Percentiles rank a stretch among this genome's conserved stretches.
phyloP scores from a whole-genome alignment of 2,329 filamentous ascomycete species.

The Exserohilum turcica region DNA sequence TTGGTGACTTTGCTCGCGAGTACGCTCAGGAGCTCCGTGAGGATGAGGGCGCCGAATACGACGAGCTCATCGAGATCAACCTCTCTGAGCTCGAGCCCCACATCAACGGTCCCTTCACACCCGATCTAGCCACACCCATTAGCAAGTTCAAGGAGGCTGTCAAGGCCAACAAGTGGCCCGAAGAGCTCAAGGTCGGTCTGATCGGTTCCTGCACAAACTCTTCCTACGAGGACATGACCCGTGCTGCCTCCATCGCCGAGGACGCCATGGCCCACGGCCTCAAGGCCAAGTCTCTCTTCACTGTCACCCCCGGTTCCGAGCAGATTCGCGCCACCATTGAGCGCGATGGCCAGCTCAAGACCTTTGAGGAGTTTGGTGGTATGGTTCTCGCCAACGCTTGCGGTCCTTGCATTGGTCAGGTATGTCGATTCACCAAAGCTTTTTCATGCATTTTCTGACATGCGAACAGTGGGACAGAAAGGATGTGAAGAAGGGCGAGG shows the following conservation, averaged over 20 bases:
- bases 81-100: conserved; percentile 93
- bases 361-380: conserved; percentile 94
- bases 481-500: conserved; percentile 91
- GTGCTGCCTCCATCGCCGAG: conserved; percentile 86
- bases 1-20: conserved; percentile 84
- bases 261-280: conserved; percentile 91
- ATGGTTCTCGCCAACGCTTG: conserved; percentile 95
- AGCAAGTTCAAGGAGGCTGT: conserved; percentile 96
- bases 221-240: conserved; percentile 87
- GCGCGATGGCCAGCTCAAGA: conserved; percentile 84
- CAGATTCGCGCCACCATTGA: conserved; percentile 91
- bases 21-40: conserved; percentile 86
- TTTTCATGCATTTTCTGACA: neutral
- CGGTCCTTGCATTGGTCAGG: conserved; percentile 64
- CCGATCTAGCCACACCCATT: conserved; percentile 95
- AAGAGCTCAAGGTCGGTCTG: conserved; percentile 93
- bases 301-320: conserved; percentile 94
- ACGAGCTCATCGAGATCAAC: conserved; percentile 95
- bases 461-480: conserved; percentile 79
- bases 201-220: conserved; percentile 99
- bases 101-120: conserved; percentile 98
- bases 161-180: conserved; percentile 93
- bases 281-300: conserved; percentile 92
- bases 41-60: conserved; percentile 88
- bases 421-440: conserved; percentile 12